Evolutionary conservation across 2,329 filamentous ascomycete species (phyloP).

Genomic region (Aspergillus piperis): DNA sequence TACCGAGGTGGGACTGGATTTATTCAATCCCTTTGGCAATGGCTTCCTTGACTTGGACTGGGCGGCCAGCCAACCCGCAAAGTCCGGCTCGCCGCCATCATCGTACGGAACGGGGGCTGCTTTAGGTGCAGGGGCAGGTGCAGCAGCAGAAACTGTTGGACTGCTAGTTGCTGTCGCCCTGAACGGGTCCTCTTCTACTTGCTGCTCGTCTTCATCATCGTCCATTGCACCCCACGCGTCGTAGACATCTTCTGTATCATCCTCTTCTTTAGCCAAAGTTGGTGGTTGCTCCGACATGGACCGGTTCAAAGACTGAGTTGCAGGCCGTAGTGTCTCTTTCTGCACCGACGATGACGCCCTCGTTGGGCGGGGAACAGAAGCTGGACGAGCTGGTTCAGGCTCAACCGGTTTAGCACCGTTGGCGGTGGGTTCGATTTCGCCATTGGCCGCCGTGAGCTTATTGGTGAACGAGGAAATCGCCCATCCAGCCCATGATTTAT

Average conservation of each 20-base stretch:
- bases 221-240: conserved; percentile 74
- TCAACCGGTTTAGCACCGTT: conserved; percentile 50
- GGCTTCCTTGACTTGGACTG: conserved; percentile 76
- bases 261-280: conserved; percentile 49
- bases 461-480: conserved; percentile 98
- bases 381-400: conserved; percentile 46
- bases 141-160: conserved; percentile 27
- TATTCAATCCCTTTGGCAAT: conserved; percentile 80
- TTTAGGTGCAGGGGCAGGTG: conserved; percentile 26
- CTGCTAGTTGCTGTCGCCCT: conserved; percentile 33
- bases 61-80: conserved; percentile 90
- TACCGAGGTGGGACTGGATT: conserved; percentile 49
- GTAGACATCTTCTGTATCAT: conserved; percentile 61
- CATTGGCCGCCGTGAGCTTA: conserved; percentile 79
- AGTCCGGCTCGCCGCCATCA: conserved; percentile 87
- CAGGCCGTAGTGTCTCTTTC: conserved; percentile 27
- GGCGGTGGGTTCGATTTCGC: conserved; percentile 72
- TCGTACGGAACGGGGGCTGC: conserved; percentile 63
- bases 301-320: conserved; percentile 34
- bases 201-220: conserved; percentile 56
- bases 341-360: conserved; percentile 33
- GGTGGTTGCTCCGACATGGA: conserved; percentile 45
- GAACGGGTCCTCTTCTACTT: conserved; percentile 48
- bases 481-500: conserved; percentile 87
- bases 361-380: conserved; percentile 51